phyloP scores from a whole-genome alignment of 208 protist species.

The Leishmania major region DNA sequence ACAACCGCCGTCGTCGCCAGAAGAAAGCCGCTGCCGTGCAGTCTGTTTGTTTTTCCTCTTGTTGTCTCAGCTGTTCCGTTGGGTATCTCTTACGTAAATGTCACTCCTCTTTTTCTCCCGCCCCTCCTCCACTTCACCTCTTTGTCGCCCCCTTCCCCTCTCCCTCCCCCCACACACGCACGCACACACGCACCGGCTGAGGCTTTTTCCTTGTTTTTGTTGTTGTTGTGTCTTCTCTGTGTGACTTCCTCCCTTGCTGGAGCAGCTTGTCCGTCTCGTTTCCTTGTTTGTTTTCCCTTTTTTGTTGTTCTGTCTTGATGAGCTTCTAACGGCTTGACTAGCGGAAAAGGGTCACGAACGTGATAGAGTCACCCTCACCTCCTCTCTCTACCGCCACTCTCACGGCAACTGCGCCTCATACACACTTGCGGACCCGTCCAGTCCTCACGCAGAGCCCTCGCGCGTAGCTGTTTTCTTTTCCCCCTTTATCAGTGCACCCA shows the following conservation, averaged over 20 bases:
- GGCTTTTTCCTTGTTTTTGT: background rate
- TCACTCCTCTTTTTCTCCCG: background rate
- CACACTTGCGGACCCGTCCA: background rate
- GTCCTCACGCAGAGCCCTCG: background rate
- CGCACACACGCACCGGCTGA: background rate
- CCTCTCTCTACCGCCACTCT: background rate
- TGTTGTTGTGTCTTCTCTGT: background rate
- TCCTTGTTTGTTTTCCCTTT: background rate
- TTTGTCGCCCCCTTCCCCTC: background rate
- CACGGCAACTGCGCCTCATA: background rate
- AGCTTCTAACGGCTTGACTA: background rate
- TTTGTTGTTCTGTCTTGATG: background rate
- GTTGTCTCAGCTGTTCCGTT: background rate
- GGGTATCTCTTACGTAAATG: background rate
- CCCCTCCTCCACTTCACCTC: background rate
- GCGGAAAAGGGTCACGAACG: background rate
- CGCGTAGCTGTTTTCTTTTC: background rate
- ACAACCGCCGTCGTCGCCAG: background rate
- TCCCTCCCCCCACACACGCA: background rate
- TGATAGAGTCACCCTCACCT: background rate
- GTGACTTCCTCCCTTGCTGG: background rate
- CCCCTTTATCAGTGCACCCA: background rate
- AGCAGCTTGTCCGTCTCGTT: background rate
- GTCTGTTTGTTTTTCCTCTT: background rate
- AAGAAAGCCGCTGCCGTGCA: background rate